Conservation (phyloP, 2,329 filamentous ascomycete genomes). For the Cryphonectria parasitica region DNA sequence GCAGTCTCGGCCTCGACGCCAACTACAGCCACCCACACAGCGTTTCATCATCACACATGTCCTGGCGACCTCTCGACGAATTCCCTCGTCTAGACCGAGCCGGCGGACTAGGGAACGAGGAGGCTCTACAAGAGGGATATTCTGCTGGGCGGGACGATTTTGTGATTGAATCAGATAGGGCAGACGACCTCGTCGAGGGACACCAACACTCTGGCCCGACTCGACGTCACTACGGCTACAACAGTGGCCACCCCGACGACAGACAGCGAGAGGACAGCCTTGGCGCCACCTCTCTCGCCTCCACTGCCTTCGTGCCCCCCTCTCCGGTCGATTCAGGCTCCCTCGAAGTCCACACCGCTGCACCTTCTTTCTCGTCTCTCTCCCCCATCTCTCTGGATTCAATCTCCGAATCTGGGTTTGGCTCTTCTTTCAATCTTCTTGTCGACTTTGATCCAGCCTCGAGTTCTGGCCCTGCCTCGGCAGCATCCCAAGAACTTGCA, state of each 20-base stretch:
- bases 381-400: background rate
- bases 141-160: background rate
- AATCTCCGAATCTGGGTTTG: background rate
- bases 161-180: constrained; percentile 13
- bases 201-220: background rate
- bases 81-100: background rate
- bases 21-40: background rate
- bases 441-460: constrained; percentile 15
- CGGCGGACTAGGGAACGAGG: background rate
- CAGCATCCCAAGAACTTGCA: constrained; percentile 4
- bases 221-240: background rate
- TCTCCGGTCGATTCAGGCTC: background rate
- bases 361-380: background rate
- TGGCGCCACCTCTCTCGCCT: background rate
- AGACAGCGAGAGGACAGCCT: background rate
- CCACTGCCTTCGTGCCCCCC: background rate
- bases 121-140: background rate
- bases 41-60: background rate
- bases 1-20: background rate
- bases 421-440: background rate
- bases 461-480: constrained; percentile 15
- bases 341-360: background rate
- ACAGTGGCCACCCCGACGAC: background rate
- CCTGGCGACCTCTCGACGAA: background rate
- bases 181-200: background rate